Evolutionary conservation across 192 early-diverging fungal genomes (phyloP).

Genomic region (Geosiphon pyriformis): DNA sequence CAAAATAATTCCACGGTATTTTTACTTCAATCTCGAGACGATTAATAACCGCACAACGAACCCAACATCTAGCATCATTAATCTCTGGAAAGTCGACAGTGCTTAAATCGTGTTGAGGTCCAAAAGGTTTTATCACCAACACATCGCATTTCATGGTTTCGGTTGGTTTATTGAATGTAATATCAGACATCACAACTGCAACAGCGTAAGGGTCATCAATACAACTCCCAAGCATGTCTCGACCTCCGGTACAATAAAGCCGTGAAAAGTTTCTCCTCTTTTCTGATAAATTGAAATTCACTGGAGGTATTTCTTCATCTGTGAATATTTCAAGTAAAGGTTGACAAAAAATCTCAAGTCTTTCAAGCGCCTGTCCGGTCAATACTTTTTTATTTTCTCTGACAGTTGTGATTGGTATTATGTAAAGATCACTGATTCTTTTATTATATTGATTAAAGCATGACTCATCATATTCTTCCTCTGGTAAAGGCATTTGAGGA

Average conservation of each 20-base stretch:
- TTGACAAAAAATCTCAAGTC: not conserved
- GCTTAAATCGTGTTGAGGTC: slow-evolving; percentile 33
- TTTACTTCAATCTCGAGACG: slow-evolving; percentile 28
- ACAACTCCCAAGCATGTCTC: not conserved
- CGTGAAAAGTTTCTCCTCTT: slow-evolving; percentile 1
- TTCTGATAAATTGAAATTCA: not conserved
- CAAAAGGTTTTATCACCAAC: slow-evolving; percentile 35
- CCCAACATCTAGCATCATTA: slow-evolving; percentile 30
- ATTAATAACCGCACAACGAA: slow-evolving; percentile 30
- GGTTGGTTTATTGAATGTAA: not conserved
- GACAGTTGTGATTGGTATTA: not conserved
- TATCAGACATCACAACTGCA: slow-evolving; percentile 1
- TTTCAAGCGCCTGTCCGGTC: not conserved
- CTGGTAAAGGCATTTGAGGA: slow-evolving; percentile 2
- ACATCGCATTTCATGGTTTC: slow-evolving; percentile 18
- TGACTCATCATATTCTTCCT: not conserved
- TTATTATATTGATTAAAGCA: not conserved
- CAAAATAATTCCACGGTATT: slow-evolving; percentile 30
- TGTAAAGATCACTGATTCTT: not conserved
- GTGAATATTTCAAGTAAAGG: not conserved
- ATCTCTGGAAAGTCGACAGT: slow-evolving; percentile 36
- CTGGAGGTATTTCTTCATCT: not conserved
- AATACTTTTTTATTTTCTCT: slow-evolving; percentile 1
- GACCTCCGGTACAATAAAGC: slow-evolving; percentile 1
- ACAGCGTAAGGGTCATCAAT: not conserved